A percentile compares a stretch with the other conserved stretches of the same genome.
Conservation (phyloP, 352 stramenopile species). For the Globisporangium paroecandrum region DNA sequence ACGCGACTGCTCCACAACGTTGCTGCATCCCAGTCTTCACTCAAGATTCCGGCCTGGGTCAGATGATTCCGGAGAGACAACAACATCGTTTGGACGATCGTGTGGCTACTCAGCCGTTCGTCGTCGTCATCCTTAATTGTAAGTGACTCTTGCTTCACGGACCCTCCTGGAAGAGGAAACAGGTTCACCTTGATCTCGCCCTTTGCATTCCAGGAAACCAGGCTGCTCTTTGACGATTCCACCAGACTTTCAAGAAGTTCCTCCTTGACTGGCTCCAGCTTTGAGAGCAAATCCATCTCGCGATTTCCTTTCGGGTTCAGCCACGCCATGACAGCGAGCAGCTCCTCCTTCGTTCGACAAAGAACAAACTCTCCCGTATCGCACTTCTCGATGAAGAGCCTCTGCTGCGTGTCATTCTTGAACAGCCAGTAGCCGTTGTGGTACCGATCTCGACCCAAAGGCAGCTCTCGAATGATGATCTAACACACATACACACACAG, state of each 20-base stretch:
- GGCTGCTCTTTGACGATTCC: constrained; percentile 20
- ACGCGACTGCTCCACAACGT: constrained; percentile 43
- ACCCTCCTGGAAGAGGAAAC: constrained; percentile 63
- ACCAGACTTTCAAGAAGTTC: constrained; percentile 27
- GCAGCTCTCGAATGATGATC: constrained; percentile 65
- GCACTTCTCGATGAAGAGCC: constrained; percentile 65
- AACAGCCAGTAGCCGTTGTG: constrained; percentile 83
- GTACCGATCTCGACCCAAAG: constrained; percentile 67
- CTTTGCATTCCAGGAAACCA: constrained; percentile 29
- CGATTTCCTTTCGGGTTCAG: constrained; percentile 74
- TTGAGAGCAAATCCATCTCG: constrained; percentile 57
- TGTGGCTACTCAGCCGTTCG: constrained; percentile 35
- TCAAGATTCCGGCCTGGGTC: constrained; percentile 45
- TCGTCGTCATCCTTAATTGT: constrained; percentile 38
- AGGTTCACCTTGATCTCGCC: constrained; percentile 47
- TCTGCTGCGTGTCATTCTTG: constrained; percentile 52
- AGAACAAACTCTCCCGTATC: constrained; percentile 62
- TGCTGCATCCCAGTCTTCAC: constrained; percentile 41
- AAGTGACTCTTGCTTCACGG: constrained; percentile 41
- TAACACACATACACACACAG: constrained; percentile 5
- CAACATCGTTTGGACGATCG: constrained; percentile 60
- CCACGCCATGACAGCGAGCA: constrained; percentile 55
- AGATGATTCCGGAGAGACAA: constrained; percentile 58
- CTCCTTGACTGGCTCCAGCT: constrained; percentile 48
- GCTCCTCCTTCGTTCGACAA: constrained; percentile 36